Conservation (phyloP, 2,329 filamentous ascomycete genomes). For the Ophiostoma ulmi region DNA sequence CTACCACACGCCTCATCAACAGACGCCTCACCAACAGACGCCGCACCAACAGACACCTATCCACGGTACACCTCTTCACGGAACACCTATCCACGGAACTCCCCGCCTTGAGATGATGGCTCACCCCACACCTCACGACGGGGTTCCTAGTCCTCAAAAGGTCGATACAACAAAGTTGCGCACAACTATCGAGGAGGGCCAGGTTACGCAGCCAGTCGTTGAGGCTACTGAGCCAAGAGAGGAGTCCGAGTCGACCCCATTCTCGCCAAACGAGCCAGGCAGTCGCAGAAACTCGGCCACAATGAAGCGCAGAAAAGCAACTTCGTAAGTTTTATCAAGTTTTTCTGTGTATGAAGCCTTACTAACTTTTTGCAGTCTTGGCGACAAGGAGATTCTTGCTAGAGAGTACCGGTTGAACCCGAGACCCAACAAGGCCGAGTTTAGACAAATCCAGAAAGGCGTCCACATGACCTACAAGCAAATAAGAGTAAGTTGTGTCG, state of each 20-base stretch:
- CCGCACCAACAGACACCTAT: background rate
- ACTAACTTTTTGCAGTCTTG: background rate
- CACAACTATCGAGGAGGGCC: background rate
- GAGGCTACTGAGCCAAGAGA: background rate
- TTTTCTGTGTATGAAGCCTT: background rate
- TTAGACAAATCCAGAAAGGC: background rate
- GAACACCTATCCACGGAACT: background rate
- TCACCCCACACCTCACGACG: background rate
- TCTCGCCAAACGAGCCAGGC: background rate
- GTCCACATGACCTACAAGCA: slow-evolving; percentile 17
- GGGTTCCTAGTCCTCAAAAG: background rate
- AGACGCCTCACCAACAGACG: background rate
- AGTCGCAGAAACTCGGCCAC: background rate
- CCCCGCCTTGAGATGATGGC: background rate
- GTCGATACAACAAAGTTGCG: background rate
- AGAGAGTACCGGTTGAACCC: slow-evolving; percentile 10
- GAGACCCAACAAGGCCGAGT: background rate
- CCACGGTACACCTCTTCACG: background rate
- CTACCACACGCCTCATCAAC: background rate
- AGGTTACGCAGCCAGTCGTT: background rate
- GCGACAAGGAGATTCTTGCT: slow-evolving; percentile 9
- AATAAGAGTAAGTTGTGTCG: background rate
- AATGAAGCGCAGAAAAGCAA: slow-evolving; percentile 9
- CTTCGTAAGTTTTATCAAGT: background rate
- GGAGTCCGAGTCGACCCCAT: background rate